Percentiles rank a stretch among this genome's conserved stretches.
Conservation (phyloP, 2,329 filamentous ascomycete genomes). For the Sarocladium strictum region DNA sequence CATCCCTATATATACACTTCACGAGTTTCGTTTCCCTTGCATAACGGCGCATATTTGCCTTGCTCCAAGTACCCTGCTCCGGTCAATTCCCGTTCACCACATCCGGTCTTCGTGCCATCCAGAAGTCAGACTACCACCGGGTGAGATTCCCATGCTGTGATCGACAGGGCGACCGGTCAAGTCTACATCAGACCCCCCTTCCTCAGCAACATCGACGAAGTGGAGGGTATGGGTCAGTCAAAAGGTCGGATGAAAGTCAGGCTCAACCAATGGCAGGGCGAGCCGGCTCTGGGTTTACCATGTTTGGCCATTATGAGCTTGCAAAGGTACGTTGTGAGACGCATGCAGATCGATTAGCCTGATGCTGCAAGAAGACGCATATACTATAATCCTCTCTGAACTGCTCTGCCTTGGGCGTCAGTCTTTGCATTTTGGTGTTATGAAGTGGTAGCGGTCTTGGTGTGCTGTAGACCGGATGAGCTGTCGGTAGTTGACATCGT, state of each 20-base stretch:
- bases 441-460: background rate
- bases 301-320: background rate
- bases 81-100: background rate
- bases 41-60: background rate
- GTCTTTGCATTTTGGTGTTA: background rate
- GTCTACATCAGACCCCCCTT: background rate
- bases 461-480: background rate
- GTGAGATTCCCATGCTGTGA: background rate
- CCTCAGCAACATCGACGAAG: background rate
- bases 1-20: background rate
- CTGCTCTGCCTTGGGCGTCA: background rate
- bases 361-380: slow-evolving; percentile 1
- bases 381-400: background rate
- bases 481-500: background rate
- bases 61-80: background rate
- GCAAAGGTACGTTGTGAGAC: slow-evolving; percentile 1
- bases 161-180: slow-evolving; percentile 3
- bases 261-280: background rate
- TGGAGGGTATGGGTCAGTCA: background rate
- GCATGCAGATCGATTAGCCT: slow-evolving; percentile 7
- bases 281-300: background rate
- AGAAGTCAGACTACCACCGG: background rate
- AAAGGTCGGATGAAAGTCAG: slow-evolving; percentile 1
- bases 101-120: background rate
- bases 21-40: background rate